Percentiles rank a stretch among this genome's conserved stretches.
These are phyloP conservation scores for Omphalea diandra DNA, from an alignment of 441 rosid species.

Conservation along the genomic window DNA sequence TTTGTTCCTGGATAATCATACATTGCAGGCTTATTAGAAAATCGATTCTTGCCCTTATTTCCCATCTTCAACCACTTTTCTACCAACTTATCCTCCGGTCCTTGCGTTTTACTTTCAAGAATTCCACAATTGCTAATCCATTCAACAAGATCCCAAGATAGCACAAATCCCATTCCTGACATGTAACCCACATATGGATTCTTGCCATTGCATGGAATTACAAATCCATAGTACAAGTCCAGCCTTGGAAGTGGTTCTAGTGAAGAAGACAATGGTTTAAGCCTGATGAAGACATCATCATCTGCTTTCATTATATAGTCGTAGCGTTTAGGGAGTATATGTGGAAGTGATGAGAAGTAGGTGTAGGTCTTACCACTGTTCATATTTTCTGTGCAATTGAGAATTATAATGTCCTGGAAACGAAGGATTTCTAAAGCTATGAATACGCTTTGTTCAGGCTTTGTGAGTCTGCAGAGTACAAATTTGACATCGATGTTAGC, in stretches of 20 bases:
- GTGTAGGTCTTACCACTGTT: constrained; percentile 44
- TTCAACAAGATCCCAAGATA: constrained; percentile 48
- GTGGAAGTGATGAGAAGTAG: constrained; percentile 42
- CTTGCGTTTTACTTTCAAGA: constrained; percentile 26
- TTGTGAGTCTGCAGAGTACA: constrained; percentile 38
- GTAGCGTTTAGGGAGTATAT: constrained; percentile 22
- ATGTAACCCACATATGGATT: constrained; percentile 42
- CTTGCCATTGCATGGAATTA: constrained; percentile 38
- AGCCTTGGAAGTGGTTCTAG: constrained; percentile 29
- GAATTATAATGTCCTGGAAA: constrained; percentile 39
- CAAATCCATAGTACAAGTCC: constrained; percentile 43
- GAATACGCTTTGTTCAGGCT: constrained; percentile 27
- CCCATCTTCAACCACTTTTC: constrained; percentile 44
- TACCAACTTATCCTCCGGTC: constrained; percentile 47
- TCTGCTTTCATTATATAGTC: constrained; percentile 46
- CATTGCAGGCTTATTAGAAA: constrained; percentile 39
- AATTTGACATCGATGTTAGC: constrained; percentile 38
- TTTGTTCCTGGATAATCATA: constrained; percentile 48
- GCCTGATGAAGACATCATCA: constrained; percentile 37
- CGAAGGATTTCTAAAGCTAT: constrained; percentile 35
- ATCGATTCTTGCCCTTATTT: constrained; percentile 35
- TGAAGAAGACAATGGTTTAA: constrained; percentile 24
- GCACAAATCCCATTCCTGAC: constrained; percentile 48
- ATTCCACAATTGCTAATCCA: constrained; percentile 38
- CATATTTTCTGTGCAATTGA: constrained; percentile 49